These are phyloP conservation scores for Globisporangium middletonii DNA, from an alignment of 352 stramenopile species.

Conservation along the genomic window DNA sequence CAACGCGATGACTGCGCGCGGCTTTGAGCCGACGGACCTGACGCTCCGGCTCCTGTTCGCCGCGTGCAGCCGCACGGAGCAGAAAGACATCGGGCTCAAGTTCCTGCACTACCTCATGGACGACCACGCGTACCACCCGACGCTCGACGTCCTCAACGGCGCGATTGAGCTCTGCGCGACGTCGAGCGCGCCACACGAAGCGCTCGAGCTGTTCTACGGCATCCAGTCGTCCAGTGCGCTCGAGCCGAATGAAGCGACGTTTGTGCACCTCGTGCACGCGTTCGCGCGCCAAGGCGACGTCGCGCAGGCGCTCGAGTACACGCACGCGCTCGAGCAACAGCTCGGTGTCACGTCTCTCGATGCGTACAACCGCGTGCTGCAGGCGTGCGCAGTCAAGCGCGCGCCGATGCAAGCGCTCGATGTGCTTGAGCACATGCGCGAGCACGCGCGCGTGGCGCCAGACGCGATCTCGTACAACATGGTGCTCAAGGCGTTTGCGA, in stretches of 20 bases:
- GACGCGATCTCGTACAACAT: slow-evolving; percentile 57
- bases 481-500: slow-evolving; percentile 43
- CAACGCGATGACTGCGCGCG: slow-evolving; percentile 48
- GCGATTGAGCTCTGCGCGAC: slow-evolving; percentile 45
- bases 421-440: slow-evolving; percentile 31
- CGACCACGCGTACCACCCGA: slow-evolving; percentile 29
- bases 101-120: slow-evolving; percentile 64
- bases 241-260: slow-evolving; percentile 31
- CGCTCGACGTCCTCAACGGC: slow-evolving; percentile 41
- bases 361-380: slow-evolving; percentile 54
- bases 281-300: slow-evolving; percentile 50
- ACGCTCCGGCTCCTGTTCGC: slow-evolving; percentile 60
- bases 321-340: slow-evolving; percentile 35
- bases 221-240: slow-evolving; percentile 35
- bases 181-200: slow-evolving; percentile 34
- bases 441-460: slow-evolving; percentile 18
- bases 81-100: slow-evolving; percentile 43
- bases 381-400: slow-evolving; percentile 43
- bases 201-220: slow-evolving; percentile 42
- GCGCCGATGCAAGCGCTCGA: slow-evolving; percentile 32
- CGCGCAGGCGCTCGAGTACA: slow-evolving; percentile 26
- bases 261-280: slow-evolving; percentile 41
- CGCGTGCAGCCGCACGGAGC: slow-evolving; percentile 32
- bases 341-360: slow-evolving; percentile 28
- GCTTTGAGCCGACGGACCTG: slow-evolving; percentile 32